These are phyloP conservation scores for Quercus parvula DNA, from an alignment of 306 rosid genomes.

Conservation along the genomic window DNA sequence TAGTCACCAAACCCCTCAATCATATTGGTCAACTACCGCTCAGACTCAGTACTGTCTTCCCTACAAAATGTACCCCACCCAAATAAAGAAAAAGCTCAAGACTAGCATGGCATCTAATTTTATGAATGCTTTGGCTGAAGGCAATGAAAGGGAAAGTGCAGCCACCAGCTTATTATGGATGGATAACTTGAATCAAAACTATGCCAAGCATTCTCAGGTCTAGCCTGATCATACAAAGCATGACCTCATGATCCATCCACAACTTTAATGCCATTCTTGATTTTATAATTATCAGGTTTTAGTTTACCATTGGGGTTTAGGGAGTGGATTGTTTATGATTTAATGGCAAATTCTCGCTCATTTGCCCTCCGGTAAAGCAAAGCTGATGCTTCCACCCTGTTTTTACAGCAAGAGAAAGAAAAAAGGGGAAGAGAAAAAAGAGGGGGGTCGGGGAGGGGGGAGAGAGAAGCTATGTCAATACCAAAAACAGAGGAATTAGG, in stretches of 20 bases:
- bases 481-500: background rate
- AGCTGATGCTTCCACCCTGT: slow-evolving; percentile 99
- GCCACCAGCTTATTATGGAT: slow-evolving; percentile 15
- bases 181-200: slow-evolving; percentile 15
- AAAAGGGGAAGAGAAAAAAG: background rate
- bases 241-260: slow-evolving; percentile 24
- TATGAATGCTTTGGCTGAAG: background rate
- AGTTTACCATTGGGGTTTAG: slow-evolving; percentile 41
- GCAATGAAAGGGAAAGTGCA: background rate
- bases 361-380: slow-evolving; percentile 97
- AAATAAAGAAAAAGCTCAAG: background rate
- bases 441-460: background rate
- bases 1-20: background rate
- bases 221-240: slow-evolving; percentile 18
- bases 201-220: slow-evolving; percentile 24
- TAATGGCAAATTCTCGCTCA: slow-evolving; percentile 87
- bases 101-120: background rate
- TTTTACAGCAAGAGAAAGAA: slow-evolving; percentile 1
- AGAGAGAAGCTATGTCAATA: slow-evolving; percentile 15
- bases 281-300: slow-evolving; percentile 44
- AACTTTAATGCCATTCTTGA: slow-evolving; percentile 34
- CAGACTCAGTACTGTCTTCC: background rate
- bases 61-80: background rate
- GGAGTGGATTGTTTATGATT: slow-evolving; percentile 46
- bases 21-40: background rate